Percentiles rank a stretch among this genome's conserved stretches.
phyloP scores from a whole-genome alignment of 352 stramenopile species.

The Aphanomyces invadans region DNA sequence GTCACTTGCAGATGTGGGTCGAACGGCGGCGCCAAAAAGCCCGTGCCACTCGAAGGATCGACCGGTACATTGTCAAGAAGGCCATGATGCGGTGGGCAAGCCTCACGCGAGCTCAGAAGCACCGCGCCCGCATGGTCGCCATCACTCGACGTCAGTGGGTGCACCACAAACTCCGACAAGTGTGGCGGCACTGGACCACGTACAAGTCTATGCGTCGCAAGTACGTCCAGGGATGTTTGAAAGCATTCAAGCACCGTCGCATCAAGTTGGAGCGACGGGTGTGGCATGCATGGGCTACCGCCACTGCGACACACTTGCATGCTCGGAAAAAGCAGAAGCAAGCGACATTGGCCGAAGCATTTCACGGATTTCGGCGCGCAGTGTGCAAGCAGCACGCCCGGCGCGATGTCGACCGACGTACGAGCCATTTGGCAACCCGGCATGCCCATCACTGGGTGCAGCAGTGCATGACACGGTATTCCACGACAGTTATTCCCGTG shows the following conservation, averaged over 20 bases:
- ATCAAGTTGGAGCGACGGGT: slow-evolving; percentile 48
- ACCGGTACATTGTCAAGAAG: not conserved
- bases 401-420: not conserved
- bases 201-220: slow-evolving; percentile 59
- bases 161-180: slow-evolving; percentile 36
- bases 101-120: not conserved
- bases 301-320: slow-evolving; percentile 37
- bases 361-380: slow-evolving; percentile 39
- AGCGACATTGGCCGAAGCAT: slow-evolving; percentile 37
- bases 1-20: no score
- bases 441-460: not conserved
- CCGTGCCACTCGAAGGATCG: not conserved
- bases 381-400: slow-evolving; percentile 30
- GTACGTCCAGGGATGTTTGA: slow-evolving; percentile 58
- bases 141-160: not conserved
- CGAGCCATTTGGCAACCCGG: not conserved
- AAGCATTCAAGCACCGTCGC: slow-evolving; percentile 72
- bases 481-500: no score
- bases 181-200: slow-evolving; percentile 75
- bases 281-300: slow-evolving; percentile 44
- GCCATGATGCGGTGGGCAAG: not conserved
- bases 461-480: not conserved
- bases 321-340: slow-evolving; percentile 43
- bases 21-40: not conserved
- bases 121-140: not conserved